These are phyloP conservation scores for Hyphodiscus hymeniophilus DNA, from an alignment of 495 filamentous ascomycete genomes.

Conservation along the genomic window DNA sequence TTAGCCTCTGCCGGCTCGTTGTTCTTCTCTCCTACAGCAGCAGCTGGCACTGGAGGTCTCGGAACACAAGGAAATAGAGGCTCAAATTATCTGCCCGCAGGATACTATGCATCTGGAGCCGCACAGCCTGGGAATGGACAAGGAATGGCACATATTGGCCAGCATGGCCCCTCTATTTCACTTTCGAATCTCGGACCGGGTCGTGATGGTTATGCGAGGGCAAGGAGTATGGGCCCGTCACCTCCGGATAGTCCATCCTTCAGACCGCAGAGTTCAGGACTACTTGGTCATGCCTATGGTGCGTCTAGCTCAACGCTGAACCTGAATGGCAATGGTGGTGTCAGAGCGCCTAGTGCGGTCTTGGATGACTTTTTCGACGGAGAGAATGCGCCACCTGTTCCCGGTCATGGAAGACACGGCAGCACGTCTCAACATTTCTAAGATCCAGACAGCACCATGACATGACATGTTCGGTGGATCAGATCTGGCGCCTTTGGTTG, in stretches of 20 bases:
- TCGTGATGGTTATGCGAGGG: slow-evolving; percentile 39
- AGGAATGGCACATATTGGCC: slow-evolving; percentile 38
- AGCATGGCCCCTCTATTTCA: slow-evolving; percentile 39
- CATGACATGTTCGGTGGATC: too few relatives aligned
- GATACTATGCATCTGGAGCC: slow-evolving; percentile 75
- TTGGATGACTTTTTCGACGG: slow-evolving; percentile 85
- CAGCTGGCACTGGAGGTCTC: slow-evolving; percentile 29
- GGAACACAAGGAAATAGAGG: slow-evolving; percentile 42
- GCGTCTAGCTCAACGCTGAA: slow-evolving; percentile 65
- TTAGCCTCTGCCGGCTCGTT: slow-evolving; percentile 37
- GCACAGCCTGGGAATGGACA: slow-evolving; percentile 39
- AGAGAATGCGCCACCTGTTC: slow-evolving; percentile 10
- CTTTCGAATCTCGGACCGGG: slow-evolving; percentile 47
- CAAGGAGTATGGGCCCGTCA: slow-evolving; percentile 38
- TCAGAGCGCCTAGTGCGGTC: slow-evolving; percentile 82
- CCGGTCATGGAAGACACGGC: slow-evolving; percentile 2
- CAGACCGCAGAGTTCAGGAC: slow-evolving; percentile 11
- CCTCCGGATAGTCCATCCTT: slow-evolving; percentile 62
- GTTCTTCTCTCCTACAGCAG: slow-evolving; percentile 87
- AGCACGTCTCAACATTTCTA: not conserved
- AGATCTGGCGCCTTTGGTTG: too few relatives aligned
- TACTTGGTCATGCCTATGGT: slow-evolving; percentile 31
- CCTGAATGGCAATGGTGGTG: slow-evolving; percentile 35
- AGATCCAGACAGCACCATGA: too few relatives aligned
- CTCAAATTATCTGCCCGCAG: slow-evolving; percentile 75